A percentile compares a stretch with the other conserved stretches of the same genome.
Conservation (phyloP, 2,329 filamentous ascomycete genomes). For the Beauveria varroae region DNA sequence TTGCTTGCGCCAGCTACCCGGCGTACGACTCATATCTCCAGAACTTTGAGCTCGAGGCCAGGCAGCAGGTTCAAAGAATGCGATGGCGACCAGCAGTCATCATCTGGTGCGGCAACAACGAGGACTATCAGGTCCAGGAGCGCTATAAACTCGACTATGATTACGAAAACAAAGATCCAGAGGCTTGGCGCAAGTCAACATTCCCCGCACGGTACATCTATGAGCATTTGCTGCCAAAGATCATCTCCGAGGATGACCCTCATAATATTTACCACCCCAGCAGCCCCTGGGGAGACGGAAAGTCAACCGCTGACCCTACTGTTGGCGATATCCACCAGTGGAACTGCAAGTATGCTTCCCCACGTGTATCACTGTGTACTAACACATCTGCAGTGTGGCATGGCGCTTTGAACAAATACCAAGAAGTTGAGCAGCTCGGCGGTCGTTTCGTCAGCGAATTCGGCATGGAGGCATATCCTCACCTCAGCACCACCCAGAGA, state of each 20-base stretch:
- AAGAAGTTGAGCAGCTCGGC: slow-evolving; percentile 61
- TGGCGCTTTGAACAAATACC: slow-evolving; percentile 61
- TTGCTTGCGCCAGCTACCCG: slow-evolving; percentile 65
- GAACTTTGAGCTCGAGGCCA: slow-evolving; percentile 53
- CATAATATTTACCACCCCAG: slow-evolving; percentile 64
- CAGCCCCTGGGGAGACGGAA: slow-evolving; percentile 59
- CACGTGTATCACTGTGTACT: neutral
- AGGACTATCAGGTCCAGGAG: slow-evolving; percentile 72
- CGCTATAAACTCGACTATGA: slow-evolving; percentile 61
- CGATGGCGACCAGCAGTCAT: slow-evolving; percentile 57
- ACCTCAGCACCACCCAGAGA: slow-evolving; percentile 59
- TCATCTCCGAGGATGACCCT: slow-evolving; percentile 53
- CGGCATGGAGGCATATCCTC: slow-evolving; percentile 64
- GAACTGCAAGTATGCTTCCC: slow-evolving; percentile 25
- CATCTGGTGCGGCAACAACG: slow-evolving; percentile 75
- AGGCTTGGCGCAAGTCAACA: slow-evolving; percentile 65
- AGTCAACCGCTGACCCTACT: slow-evolving; percentile 54
- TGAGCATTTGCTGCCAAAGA: slow-evolving; percentile 63
- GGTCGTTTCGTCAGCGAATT: slow-evolving; percentile 78
- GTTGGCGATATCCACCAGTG: slow-evolving; percentile 78
- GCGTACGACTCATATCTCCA: slow-evolving; percentile 52
- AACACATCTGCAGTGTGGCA: slow-evolving; percentile 55
- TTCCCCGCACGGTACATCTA: slow-evolving; percentile 75
- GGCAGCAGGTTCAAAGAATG: slow-evolving; percentile 51
- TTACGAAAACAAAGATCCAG: slow-evolving; percentile 62